Base-by-base conservation (phyloP, 805 yeast species). In the Grigorovia humatica region DNA sequence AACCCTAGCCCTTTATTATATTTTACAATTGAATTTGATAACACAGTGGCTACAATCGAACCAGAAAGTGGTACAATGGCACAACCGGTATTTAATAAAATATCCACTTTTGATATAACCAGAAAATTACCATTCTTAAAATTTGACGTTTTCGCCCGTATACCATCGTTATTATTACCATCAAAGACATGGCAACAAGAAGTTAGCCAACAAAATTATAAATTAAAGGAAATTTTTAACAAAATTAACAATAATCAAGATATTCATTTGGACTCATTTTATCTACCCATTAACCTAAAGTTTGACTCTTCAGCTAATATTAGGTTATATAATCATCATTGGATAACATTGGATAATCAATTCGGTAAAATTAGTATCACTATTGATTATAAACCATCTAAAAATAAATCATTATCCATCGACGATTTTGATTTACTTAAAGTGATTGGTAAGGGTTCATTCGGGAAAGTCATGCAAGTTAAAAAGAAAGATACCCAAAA, bases 401-500 rank as follows among this genome's bases (percentile, higher is more conserved):
- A 70, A 56, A 80, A 79, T 64, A 79, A 83, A 57, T 84, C 85
- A 48, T 73, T 93, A 48, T 75, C 88, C 0, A 88, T 93, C 58
- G 96, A 89, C 52, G 96, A 91, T 64, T 91, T 93, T 70, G 96
- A 89, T 61, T 72, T 93, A 49, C 76, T 93, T 59, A 93, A 93
- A 69, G 99, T 93, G 20, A 88, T 93, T 51, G 99, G 99, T 41
- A 93, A 93, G 67, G 99, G 99, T 8, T 89, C 97, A 9, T 93
- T 93, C 67, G 99, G 99, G 49, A 93, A 93, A 70, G 99, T 93
- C 50, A 93, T 93, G 98, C 99, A 93, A 70, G 99, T 93, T 44
- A 82, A 89, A 56, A 93, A 93, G 70, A 88, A 87, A 60, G 99
- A 93, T 68, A 93, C 99, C 2, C 85, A 85, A 57, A 95, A 91